These are phyloP conservation scores for Astragalus membranaceus DNA, from an alignment of 306 rosid species.

Conservation along the genomic window DNA sequence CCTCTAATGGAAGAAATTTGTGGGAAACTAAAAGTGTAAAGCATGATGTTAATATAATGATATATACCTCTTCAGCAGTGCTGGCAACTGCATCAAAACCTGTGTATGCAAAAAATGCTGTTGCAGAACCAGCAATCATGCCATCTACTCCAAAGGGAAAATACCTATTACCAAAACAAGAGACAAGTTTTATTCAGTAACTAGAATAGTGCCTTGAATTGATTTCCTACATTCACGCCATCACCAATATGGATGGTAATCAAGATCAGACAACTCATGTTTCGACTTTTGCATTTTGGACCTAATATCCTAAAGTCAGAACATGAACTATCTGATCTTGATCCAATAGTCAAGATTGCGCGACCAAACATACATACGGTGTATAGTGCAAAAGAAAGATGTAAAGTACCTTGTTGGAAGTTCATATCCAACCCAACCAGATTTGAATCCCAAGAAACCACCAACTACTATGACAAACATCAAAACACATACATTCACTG, in stretches of 20 bases:
- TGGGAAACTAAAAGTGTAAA: too few species aligned
- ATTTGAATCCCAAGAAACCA: slow-evolving; percentile 71
- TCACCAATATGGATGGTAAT: too few species aligned
- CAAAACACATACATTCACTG: slow-evolving; percentile 75
- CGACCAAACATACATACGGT: background rate
- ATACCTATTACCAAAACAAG: slow-evolving; percentile 48
- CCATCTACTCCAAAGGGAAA: slow-evolving; percentile 91
- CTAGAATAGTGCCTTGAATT: background rate
- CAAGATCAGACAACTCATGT: too few species aligned
- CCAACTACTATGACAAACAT: slow-evolving; percentile 71
- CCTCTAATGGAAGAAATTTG: too few species aligned
- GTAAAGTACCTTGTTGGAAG: slow-evolving; percentile 70
- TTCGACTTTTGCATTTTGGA: too few species aligned
- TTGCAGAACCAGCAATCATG: slow-evolving; percentile 95
- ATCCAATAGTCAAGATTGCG: too few species aligned
- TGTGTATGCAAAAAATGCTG: slow-evolving; percentile 79
- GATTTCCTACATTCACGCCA: too few species aligned
- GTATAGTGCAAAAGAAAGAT: slow-evolving; percentile 4
- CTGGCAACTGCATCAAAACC: slow-evolving; percentile 93
- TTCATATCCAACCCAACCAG: slow-evolving; percentile 92
- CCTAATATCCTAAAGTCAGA: too few species aligned
- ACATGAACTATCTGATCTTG: too few species aligned
- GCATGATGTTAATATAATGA: background rate
- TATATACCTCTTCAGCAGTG: slow-evolving; percentile 81
- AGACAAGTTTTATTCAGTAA: background rate